Base-by-base conservation (phyloP, 2,329 filamentous ascomycete species). In the Calonectria henricotiae region DNA sequence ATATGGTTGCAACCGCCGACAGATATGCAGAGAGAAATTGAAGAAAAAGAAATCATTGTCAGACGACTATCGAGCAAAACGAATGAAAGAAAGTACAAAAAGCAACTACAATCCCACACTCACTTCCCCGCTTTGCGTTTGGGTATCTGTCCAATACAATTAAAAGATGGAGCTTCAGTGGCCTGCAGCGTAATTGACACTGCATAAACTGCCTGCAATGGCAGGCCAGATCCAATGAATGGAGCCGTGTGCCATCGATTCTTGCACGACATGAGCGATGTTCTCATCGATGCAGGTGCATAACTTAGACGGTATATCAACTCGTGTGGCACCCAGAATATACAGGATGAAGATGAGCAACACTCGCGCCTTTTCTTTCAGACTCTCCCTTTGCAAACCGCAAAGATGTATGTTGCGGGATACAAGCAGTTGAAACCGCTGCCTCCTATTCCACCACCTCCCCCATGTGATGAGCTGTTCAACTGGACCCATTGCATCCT, bases 1-100 rank as follows among this genome's bases (percentile, higher is more conserved):
- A 39, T 58, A 37, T 23, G 32, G 51, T 58, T 39, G 32, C 51
- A 58, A 58, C 25, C 20, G 35, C 51, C 32, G 39, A 25, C 32
- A 25, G 20, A 58, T 23, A 4, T 39, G 51, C 32, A 55, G 51
- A 55, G 9, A n/a, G 8, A 39, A 23, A 12, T 17, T 46, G 20
- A 6, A 27, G 32, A 58, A 55, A 58, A 58, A 58, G 51, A 58
- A 58, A 58, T 11, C 12, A 39, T 3, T 8, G 35, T 23, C 32
- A 15, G 20, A 20, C 32, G 15, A 58, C 32, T 58, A 58, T 58
- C 11, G n/a, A 39, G 12, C n/a, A n/a, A 58, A 37, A 39, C 37
- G 15, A 39, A 58, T n/a, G 25, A 39, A 39, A 39, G 1, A 25
- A 39, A 39, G 20, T 25, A 15, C 7, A 39, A 58, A 58, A 39